Base-by-base conservation (phyloP, 2,329 filamentous ascomycete genomes). In the Dactylonectria estremocensis region DNA sequence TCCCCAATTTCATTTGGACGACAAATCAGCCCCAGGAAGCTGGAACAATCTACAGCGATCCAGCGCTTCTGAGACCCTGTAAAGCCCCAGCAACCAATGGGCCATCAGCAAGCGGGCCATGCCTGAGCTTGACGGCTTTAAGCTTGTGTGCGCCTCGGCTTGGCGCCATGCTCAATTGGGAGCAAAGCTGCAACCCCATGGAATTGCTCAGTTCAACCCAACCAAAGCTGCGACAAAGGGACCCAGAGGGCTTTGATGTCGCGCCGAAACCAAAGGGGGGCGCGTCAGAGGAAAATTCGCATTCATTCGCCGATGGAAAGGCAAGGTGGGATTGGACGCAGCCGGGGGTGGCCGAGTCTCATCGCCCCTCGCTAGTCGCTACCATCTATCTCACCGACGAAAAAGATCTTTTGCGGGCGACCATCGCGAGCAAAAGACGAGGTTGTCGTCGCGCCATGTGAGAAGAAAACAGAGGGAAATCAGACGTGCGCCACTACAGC, bases 61-160 rank as follows among this genome's bases (percentile, higher is more conserved):
- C 48, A 50, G 49, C 49, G 24, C 28, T 24, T 53, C 49, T 11
- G 8, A 35, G 48, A 28, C 14, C 40, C 40, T 8, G 40, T 16
- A 20, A 5, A 49, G 9, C 10, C 40, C 40, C 40, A n/a, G 16
- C n/a, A 10, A 1, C 50, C 50, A 53, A 53, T 53, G 1, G n/a
- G n/a, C 28, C 7, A 31, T 9, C 5, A n/a, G 31, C 6, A 14
- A 3, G 10, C 11, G 20, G 22, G 48, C 48, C 24, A 16, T 7
- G 24, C 16, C 18, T n/a, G 33, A 37, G 50, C 31, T 53, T 53
- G 33, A 53, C 33, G 50, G 28, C 7, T 37, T 53, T 33, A 53
- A 53, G 50, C 50, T 53, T 53, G n/a, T 53, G 24, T 28, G 31
- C n/a, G 50, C 50, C 50, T 53, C 3, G 50, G n/a, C 50, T 35